A percentile compares a stretch with the other conserved stretches of the same genome.
Evolutionary conservation across 371 early-diverging fungal species (phyloP).

Genomic region (Syncephalastrum monosporum): DNA sequence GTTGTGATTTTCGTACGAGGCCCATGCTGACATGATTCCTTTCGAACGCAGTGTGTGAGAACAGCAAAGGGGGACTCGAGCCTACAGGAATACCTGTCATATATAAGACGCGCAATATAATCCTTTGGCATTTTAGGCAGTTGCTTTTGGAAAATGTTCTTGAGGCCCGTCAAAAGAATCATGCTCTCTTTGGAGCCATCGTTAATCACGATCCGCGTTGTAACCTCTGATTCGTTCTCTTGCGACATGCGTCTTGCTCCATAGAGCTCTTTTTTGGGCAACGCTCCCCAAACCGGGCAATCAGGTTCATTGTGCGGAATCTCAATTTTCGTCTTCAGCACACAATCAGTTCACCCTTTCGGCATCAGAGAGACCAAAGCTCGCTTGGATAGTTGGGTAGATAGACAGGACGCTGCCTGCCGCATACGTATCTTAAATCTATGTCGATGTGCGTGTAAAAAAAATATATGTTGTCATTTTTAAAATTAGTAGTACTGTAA

Average conservation of each 20-base stretch:
- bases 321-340: no score
- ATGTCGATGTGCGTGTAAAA: no score
- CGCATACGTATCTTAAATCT: no score
- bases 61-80: neutral
- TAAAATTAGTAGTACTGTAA: no score
- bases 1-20: constrained; percentile 31
- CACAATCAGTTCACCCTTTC: no score
- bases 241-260: constrained; percentile 16
- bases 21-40: constrained; percentile 87
- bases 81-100: constrained; percentile 69
- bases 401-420: no score
- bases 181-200: constrained; percentile 77
- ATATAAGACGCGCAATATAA: constrained; percentile 97
- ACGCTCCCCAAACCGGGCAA: no score
- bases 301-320: no score
- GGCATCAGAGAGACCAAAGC: no score
- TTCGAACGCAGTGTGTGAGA: constrained; percentile 1
- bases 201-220: constrained; percentile 74
- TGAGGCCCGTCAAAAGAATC: constrained; percentile 90
- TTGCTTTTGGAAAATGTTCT: constrained; percentile 97
- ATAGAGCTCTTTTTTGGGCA: no score
- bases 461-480: no score
- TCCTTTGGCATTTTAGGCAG: constrained; percentile 99
- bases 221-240: constrained; percentile 58
- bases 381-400: no score